Conservation (phyloP, 202 grass and related monocot species). For the Schoenoplectus tabernaemontani region DNA sequence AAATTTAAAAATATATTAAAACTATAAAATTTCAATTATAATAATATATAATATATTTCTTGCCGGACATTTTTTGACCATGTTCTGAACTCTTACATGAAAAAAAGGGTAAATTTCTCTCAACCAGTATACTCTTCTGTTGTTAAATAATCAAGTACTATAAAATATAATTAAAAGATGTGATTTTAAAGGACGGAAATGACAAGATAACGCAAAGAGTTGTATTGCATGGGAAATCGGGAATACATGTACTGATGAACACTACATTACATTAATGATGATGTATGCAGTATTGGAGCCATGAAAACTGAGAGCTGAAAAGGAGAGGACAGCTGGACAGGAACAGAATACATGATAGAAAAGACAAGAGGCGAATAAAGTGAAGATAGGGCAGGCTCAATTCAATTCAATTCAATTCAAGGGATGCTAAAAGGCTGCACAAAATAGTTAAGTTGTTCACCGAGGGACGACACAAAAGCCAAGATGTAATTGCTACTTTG, state of each 20-base stretch:
- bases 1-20: no score
- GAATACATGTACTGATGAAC: background rate
- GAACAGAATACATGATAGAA: background rate
- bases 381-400: slow-evolving; percentile 8
- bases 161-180: background rate
- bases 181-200: background rate
- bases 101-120: background rate
- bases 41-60: background rate
- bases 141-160: background rate
- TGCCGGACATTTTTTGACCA: no score
- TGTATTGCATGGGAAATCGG: background rate
- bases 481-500: background rate
- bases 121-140: background rate
- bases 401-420: no score
- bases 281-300: background rate
- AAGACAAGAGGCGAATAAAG: slow-evolving; percentile 27
- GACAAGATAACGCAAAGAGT: background rate
- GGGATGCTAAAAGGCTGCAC: background rate
- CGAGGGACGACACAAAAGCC: background rate
- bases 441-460: background rate
- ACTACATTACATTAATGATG: background rate
- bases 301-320: slow-evolving; percentile 11
- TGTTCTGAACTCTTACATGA: background rate
- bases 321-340: slow-evolving; percentile 13
- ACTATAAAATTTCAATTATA: no score